A percentile compares a stretch with the other conserved stretches of the same genome.
Evolutionary conservation across 1,284 basidiomycete species (phyloP).

Genomic region (Wallemia hederae): DNA sequence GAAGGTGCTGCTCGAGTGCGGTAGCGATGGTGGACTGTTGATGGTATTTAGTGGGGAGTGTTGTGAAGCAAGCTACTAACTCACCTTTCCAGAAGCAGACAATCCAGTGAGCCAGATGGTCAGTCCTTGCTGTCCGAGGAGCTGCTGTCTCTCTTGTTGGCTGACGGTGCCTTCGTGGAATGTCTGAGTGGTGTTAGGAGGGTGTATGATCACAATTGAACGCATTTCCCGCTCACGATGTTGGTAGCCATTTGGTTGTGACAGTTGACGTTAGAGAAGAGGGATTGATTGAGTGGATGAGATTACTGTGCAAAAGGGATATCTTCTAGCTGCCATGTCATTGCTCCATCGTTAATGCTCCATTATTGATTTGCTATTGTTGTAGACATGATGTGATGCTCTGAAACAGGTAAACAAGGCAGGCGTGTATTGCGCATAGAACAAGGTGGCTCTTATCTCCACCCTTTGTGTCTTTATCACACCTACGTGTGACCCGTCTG

Average conservation of each 20-base stretch:
- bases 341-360: no score
- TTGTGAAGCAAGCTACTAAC: slow-evolving; percentile 4
- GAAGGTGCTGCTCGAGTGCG: slow-evolving; percentile 80
- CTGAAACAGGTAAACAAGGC: no score
- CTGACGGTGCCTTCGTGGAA: slow-evolving; percentile 34
- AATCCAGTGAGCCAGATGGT: slow-evolving; percentile 92
- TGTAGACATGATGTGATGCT: no score
- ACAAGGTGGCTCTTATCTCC: no score
- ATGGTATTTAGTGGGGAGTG: slow-evolving; percentile 5
- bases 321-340: no score
- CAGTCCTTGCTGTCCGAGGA: slow-evolving; percentile 49
- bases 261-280: no score
- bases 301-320: no score
- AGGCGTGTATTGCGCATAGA: no score
- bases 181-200: neutral
- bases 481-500: no score
- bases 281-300: no score
- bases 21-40: slow-evolving; percentile 94
- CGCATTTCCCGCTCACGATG: neutral
- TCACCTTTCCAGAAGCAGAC: slow-evolving; percentile 61
- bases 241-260: slow-evolving; percentile 1
- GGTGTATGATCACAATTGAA: neutral
- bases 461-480: no score
- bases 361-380: no score
- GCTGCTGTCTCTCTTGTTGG: slow-evolving; percentile 30